phyloP scores from a whole-genome alignment of 495 filamentous ascomycete genomes.

The Astrothelium macrocarpum region DNA sequence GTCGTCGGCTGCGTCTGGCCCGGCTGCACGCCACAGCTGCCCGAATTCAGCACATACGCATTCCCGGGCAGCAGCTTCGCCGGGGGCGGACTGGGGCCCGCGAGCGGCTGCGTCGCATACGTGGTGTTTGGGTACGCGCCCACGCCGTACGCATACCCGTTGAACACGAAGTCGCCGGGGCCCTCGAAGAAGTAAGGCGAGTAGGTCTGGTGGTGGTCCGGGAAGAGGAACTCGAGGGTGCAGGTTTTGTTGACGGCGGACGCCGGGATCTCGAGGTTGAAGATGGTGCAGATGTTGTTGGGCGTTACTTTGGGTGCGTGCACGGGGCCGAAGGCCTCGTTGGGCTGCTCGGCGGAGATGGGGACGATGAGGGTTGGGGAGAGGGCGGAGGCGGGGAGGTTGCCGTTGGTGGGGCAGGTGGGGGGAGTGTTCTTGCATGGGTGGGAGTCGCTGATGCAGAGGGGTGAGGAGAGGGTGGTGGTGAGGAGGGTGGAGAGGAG shows the following conservation, averaged over 20 bases:
- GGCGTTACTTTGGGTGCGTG: slow-evolving; percentile 13
- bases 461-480: not conserved
- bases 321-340: slow-evolving; percentile 11
- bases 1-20: not conserved
- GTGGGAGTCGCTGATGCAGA: not conserved
- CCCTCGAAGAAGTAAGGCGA: slow-evolving; percentile 73
- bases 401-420: slow-evolving; percentile 18
- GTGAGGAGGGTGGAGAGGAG: not conserved
- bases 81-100: slow-evolving; percentile 15
- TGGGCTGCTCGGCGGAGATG: slow-evolving; percentile 14
- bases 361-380: slow-evolving; percentile 16
- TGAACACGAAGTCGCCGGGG: slow-evolving; percentile 54
- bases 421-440: not conserved
- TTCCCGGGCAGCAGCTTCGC: slow-evolving; percentile 15
- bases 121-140: slow-evolving; percentile 13
- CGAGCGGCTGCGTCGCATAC: slow-evolving; percentile 14
- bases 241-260: slow-evolving; percentile 17
- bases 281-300: slow-evolving; percentile 20
- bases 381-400: slow-evolving; percentile 13
- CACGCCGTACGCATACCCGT: slow-evolving; percentile 14
- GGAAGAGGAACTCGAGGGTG: slow-evolving; percentile 21
- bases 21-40: slow-evolving; percentile 12
- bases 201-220: slow-evolving; percentile 34
- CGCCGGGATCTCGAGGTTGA: slow-evolving; percentile 20
- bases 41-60: slow-evolving; percentile 15